These are phyloP conservation scores for Aspergillus fumigatiaffinis DNA, from an alignment of 2,329 filamentous ascomycete genomes.

Conservation along the genomic window DNA sequence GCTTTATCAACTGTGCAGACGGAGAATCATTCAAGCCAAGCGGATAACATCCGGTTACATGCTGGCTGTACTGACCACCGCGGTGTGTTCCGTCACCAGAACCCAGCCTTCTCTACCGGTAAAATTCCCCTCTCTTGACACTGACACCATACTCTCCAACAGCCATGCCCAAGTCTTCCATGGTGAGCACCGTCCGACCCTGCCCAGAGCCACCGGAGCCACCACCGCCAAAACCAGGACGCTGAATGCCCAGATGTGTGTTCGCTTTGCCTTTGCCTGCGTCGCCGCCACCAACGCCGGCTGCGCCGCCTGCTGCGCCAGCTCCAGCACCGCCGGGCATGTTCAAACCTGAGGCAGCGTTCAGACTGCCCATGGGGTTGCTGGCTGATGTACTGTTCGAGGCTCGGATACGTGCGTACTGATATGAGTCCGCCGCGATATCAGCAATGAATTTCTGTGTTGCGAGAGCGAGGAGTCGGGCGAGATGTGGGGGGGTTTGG, in stretches of 20 bases:
- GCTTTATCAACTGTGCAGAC: too few species aligned
- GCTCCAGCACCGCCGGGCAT: constrained; percentile 53
- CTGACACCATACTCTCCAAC: constrained; percentile 97
- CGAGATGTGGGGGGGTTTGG: constrained; percentile 71
- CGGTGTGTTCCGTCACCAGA: not conserved
- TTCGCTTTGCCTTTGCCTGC: constrained; percentile 46
- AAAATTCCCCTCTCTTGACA: constrained; percentile 96
- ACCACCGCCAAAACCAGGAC: constrained; percentile 79
- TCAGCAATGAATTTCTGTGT: constrained; percentile 99
- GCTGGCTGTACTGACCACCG: not conserved
- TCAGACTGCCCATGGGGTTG: constrained; percentile 85
- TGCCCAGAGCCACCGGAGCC: constrained; percentile 77
- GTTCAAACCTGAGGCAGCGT: constrained; percentile 58
- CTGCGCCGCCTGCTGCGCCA: constrained; percentile 49
- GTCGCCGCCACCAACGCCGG: constrained; percentile 47
- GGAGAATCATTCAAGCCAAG: too few species aligned
- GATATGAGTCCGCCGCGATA: constrained; percentile 94
- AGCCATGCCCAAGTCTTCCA: constrained; percentile 98
- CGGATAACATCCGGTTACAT: too few species aligned
- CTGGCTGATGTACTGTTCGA: constrained; percentile 81
- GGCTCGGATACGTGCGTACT: constrained; percentile 93
- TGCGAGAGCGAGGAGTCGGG: constrained; percentile 90
- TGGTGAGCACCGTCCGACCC: constrained; percentile 90
- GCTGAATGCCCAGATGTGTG: constrained; percentile 66
- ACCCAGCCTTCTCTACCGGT: constrained; percentile 56